Evolutionary conservation across 768 basidiomycete genomes (phyloP).

Genomic region (Termitomyces sp.): DNA sequence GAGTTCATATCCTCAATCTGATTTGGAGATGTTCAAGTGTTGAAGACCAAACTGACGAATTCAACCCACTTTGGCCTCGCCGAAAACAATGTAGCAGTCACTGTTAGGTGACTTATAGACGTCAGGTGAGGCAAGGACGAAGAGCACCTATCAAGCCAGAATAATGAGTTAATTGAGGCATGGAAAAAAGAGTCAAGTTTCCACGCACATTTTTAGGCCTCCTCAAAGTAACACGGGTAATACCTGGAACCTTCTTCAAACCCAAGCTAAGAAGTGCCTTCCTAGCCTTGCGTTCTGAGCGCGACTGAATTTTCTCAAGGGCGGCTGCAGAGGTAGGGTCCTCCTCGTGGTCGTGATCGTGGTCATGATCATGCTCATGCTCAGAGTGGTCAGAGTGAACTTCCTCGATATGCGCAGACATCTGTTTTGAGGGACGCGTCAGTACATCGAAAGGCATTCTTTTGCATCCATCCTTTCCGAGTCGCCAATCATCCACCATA

Average conservation of each 20-base stretch:
- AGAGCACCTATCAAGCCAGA: slow-evolving; percentile 54
- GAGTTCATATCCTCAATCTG: slow-evolving; percentile 87
- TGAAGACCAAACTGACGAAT: background rate
- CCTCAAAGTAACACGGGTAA: slow-evolving; percentile 92
- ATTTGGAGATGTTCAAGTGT: background rate
- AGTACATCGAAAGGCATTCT: slow-evolving; percentile 22
- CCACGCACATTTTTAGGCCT: slow-evolving; percentile 84
- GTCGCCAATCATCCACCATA: slow-evolving; percentile 1
- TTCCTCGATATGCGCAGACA: slow-evolving; percentile 85
- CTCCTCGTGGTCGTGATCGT: slow-evolving; percentile 52
- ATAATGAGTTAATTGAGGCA: background rate
- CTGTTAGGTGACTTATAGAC: slow-evolving; percentile 98
- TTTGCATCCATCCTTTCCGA: slow-evolving; percentile 27
- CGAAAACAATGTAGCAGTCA: slow-evolving; percentile 99
- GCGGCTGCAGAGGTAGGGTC: slow-evolving; percentile 81
- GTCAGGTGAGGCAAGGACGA: slow-evolving; percentile 90
- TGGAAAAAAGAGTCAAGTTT: slow-evolving; percentile 1
- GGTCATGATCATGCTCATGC: slow-evolving; percentile 48
- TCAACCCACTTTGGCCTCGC: slow-evolving; percentile 80
- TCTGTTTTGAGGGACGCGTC: slow-evolving; percentile 34
- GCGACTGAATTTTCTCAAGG: slow-evolving; percentile 90
- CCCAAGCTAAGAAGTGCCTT: slow-evolving; percentile 90
- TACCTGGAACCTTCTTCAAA: slow-evolving; percentile 86
- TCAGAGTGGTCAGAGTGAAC: slow-evolving; percentile 73
- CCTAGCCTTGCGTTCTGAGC: slow-evolving; percentile 91